Conservation (phyloP, 2,329 filamentous ascomycete species). For the Ascochyta pisi region DNA sequence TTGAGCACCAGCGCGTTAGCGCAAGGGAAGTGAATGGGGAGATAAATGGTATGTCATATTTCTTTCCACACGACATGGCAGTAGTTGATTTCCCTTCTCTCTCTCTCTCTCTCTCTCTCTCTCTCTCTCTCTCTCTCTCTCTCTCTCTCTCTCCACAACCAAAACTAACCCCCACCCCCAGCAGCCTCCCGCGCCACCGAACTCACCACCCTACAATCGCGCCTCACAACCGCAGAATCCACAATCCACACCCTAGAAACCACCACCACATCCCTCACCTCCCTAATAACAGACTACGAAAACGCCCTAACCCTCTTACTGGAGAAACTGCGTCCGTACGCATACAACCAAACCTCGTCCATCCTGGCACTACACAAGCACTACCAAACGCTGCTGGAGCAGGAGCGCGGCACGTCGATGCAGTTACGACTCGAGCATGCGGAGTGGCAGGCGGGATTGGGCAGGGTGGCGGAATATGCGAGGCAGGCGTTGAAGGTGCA, state of each 20-base stretch:
- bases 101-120: too few relatives aligned
- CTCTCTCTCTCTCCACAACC: background rate
- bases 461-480: conserved; percentile 52
- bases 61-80: too few relatives aligned
- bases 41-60: conserved; percentile 33
- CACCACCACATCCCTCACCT: conserved; percentile 35
- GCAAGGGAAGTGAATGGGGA: conserved; percentile 47
- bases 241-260: conserved; percentile 34
- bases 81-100: too few relatives aligned
- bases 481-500: conserved; percentile 49
- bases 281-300: conserved; percentile 52
- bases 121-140: too few relatives aligned
- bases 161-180: conserved; percentile 20
- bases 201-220: conserved; percentile 39
- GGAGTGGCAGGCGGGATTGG: conserved; percentile 57
- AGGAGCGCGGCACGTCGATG: conserved; percentile 53
- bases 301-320: conserved; percentile 49
- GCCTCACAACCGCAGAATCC: conserved; percentile 40
- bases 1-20: conserved; percentile 18
- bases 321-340: conserved; percentile 45
- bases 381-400: conserved; percentile 54
- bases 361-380: conserved; percentile 56
- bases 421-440: conserved; percentile 57
- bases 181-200: conserved; percentile 42
- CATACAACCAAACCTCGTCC: conserved; percentile 34